A percentile compares a stretch with the other conserved stretches of the same genome.
Conservation (phyloP, 805 yeast species). For the Wickerhamomyces chambardii region DNA sequence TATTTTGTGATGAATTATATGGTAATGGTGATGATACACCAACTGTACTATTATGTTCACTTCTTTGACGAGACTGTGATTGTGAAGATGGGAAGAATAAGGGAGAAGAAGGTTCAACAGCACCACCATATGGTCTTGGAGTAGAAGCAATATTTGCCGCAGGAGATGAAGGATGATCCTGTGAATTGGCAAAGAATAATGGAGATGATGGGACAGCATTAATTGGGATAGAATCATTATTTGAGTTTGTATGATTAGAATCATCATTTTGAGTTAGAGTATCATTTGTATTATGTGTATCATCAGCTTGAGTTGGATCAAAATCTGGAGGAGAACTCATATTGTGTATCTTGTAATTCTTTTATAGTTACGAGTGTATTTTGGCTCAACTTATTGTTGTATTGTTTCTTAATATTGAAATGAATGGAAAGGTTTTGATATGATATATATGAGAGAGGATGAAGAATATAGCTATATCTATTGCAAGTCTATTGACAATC, state of each 20-base stretch:
- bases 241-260: no score
- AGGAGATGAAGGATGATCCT: constrained; percentile 20
- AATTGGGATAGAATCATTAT: not conserved
- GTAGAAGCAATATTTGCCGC: constrained; percentile 13
- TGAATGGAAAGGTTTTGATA: no score
- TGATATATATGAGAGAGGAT: no score
- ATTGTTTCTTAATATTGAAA: no score
- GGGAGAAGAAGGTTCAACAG: constrained; percentile 19
- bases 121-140: constrained; percentile 5
- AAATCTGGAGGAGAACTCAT: not conserved
- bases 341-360: no score
- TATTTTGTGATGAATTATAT: constrained; percentile 25
- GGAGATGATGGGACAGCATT: constrained; percentile 40
- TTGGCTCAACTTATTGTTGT: no score
- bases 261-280: not conserved
- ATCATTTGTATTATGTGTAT: not conserved
- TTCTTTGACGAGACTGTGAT: constrained; percentile 10
- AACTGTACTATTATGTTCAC: constrained; percentile 9
- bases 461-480: no score
- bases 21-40: constrained; percentile 38
- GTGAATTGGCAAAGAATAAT: constrained; percentile 38
- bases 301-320: not conserved
- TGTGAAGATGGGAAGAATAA: constrained; percentile 24
- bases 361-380: no score
- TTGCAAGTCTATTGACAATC: no score